Conservation (phyloP, 441 rosid species). For the Erodium trifolium region DNA sequence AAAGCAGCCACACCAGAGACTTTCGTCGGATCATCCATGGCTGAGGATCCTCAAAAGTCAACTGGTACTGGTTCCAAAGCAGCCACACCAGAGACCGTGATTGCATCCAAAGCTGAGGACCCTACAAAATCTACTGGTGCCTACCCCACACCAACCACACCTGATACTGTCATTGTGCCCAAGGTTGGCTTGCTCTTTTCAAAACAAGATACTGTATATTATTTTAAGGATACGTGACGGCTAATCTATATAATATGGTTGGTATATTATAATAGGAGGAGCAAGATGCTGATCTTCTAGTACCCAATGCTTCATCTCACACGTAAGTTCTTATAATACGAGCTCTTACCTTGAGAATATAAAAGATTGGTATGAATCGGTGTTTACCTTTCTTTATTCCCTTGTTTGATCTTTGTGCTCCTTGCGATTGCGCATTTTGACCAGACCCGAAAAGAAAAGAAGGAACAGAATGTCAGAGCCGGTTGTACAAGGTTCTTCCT, state of each 20-base stretch:
- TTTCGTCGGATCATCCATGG: not conserved
- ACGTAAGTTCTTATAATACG: not conserved
- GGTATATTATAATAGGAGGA: not conserved
- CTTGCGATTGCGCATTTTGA: slow-evolving; percentile 12
- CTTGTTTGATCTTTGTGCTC: not conserved
- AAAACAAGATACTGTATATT: not conserved
- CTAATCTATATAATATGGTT: not conserved
- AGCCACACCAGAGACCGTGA: not conserved
- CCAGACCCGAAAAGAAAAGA: slow-evolving; percentile 21
- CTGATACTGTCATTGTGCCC: not conserved
- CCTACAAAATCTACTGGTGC: not conserved
- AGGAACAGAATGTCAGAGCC: slow-evolving; percentile 14
- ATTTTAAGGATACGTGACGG: not conserved
- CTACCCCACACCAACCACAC: not conserved
- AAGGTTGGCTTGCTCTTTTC: not conserved
- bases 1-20: not conserved
- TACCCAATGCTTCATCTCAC: not conserved
- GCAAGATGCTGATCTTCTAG: not conserved
- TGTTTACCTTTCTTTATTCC: not conserved
- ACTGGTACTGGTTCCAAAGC: not conserved
- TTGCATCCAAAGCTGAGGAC: not conserved
- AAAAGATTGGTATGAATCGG: not conserved
- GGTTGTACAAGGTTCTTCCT: slow-evolving; percentile 10
- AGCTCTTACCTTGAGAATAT: not conserved
- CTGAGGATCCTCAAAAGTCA: not conserved